Conservation (phyloP, 345 rosid genomes). For the Cardamine resedifolia region DNA sequence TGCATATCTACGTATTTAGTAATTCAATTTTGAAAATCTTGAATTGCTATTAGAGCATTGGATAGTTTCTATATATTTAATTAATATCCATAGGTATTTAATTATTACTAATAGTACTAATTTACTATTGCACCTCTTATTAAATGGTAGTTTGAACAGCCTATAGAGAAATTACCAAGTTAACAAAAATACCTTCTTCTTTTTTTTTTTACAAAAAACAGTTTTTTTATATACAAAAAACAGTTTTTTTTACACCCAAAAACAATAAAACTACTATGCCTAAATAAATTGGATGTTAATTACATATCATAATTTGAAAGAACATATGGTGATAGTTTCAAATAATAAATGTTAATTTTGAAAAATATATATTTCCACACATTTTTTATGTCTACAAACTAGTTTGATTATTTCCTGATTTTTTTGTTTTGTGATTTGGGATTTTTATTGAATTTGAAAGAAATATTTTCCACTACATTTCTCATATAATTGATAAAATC, state of each 20-base stretch:
- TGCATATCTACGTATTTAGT: background rate
- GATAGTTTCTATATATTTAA: constrained; percentile 23
- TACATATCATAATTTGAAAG: too few relatives aligned
- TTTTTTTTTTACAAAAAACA: too few relatives aligned
- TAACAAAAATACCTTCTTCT: background rate
- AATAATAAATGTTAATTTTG: too few relatives aligned
- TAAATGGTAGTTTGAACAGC: constrained; percentile 16
- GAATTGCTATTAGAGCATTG: constrained; percentile 17
- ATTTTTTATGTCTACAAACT: too few relatives aligned
- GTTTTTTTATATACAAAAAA: background rate
- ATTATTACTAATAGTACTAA: constrained; percentile 4
- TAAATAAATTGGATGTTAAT: background rate
- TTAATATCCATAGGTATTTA: constrained; percentile 8
- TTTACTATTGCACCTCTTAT: constrained; percentile 3
- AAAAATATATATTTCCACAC: too few relatives aligned
- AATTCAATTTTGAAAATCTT: constrained; percentile 16
- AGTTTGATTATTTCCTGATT: background rate
- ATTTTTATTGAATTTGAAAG: too few relatives aligned
- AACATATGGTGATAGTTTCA: too few relatives aligned
- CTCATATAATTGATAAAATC: too few relatives aligned
- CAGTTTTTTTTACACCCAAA: background rate
- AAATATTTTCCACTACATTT: too few relatives aligned
- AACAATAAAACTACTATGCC: background rate
- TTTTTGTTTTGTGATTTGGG: background rate
- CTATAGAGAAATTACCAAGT: too few relatives aligned